Conservation (phyloP, 108 stramenopile genomes). For the Fistulifera solaris region DNA sequence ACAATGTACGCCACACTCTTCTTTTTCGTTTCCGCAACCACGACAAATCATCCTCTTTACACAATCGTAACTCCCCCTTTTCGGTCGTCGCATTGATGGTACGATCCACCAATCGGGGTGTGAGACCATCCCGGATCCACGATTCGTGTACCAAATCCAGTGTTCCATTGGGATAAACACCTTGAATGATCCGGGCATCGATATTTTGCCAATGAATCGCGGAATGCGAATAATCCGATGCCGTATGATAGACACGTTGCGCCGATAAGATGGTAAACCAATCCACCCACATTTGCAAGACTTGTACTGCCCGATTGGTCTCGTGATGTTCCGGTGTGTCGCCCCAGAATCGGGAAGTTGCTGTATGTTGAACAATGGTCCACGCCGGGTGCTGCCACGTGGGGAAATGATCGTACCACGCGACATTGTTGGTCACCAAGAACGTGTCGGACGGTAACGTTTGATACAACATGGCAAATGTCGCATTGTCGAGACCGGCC, state of each 20-base stretch:
- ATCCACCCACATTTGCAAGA: constrained; percentile 32
- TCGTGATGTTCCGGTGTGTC: background rate
- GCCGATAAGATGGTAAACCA: constrained; percentile 36
- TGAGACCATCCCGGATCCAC: background rate
- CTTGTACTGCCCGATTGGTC: constrained; percentile 4
- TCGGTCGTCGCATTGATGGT: too few species aligned
- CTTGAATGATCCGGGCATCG: too few species aligned
- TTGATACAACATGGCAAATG: constrained; percentile 21
- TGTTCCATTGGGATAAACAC: background rate
- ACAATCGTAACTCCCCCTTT: too few species aligned
- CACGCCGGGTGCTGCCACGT: constrained; percentile 30
- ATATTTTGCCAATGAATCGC: constrained; percentile 32
- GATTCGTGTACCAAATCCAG: background rate
- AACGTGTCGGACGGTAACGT: constrained; percentile 16
- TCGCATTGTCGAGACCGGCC: constrained; percentile 21
- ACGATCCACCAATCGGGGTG: background rate
- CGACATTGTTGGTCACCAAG: constrained; percentile 34
- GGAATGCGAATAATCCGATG: constrained; percentile 35
- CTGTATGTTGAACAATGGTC: constrained; percentile 25
- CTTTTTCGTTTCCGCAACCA: too few species aligned
- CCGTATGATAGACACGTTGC: constrained; percentile 31
- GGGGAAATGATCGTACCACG: constrained; percentile 27
- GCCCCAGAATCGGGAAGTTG: constrained; percentile 7
- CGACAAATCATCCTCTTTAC: too few species aligned
- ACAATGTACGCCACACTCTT: too few species aligned